Conservation (phyloP, 2,329 filamentous ascomycete genomes). For the Calonectria leucothoes region DNA sequence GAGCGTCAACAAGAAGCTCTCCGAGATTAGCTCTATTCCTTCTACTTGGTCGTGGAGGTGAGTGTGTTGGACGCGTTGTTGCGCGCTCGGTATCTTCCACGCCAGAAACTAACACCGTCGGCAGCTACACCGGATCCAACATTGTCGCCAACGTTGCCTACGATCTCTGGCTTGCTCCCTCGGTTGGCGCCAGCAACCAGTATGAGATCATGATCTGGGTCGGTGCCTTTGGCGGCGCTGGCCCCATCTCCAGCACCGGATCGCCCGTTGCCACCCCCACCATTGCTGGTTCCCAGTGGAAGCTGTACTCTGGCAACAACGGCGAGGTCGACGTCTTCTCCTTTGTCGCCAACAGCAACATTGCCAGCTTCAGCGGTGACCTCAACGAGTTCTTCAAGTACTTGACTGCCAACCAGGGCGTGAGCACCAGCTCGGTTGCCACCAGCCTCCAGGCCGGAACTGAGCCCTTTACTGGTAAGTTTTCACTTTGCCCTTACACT, state of each 20-base stretch:
- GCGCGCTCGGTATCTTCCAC: no score
- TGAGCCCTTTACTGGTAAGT: slow-evolving; percentile 63
- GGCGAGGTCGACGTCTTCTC: slow-evolving; percentile 69
- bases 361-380: slow-evolving; percentile 66
- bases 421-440: slow-evolving; percentile 26
- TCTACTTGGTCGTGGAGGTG: slow-evolving; percentile 47
- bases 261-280: slow-evolving; percentile 53
- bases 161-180: slow-evolving; percentile 66
- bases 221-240: slow-evolving; percentile 65
- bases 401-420: slow-evolving; percentile 58
- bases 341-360: slow-evolving; percentile 54
- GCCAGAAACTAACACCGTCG: background rate
- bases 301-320: slow-evolving; percentile 68
- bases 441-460: slow-evolving; percentile 52
- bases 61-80: background rate
- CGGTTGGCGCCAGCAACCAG: slow-evolving; percentile 54
- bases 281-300: slow-evolving; percentile 65
- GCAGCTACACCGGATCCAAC: slow-evolving; percentile 46
- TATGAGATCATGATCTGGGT: slow-evolving; percentile 76
- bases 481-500: no score
- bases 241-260: slow-evolving; percentile 57
- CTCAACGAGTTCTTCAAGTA: slow-evolving; percentile 68
- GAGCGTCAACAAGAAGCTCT: slow-evolving; percentile 49
- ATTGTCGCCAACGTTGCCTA: slow-evolving; percentile 67
- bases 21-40: slow-evolving; percentile 48